These are phyloP conservation scores for Metarhizium guizhouense DNA, from an alignment of 2,329 filamentous ascomycete genomes.

Conservation along the genomic window DNA sequence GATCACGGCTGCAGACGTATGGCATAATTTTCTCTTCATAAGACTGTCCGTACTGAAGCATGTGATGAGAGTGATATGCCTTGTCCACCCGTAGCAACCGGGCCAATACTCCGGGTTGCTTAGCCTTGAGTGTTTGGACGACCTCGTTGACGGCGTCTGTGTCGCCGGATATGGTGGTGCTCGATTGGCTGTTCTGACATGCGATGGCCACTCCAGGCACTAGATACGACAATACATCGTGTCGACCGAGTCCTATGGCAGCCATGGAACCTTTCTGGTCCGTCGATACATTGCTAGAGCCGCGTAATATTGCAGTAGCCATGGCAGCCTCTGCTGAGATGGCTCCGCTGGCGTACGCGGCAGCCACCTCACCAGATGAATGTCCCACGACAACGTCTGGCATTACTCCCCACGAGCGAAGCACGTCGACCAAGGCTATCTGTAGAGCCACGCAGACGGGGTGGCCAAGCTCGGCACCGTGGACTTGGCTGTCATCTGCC, in stretches of 20 bases:
- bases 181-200: constrained; percentile 36
- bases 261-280: constrained; percentile 2
- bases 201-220: not conserved
- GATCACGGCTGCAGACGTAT: too few relatives aligned
- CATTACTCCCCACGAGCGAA: constrained; percentile 19
- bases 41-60: not conserved
- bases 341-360: constrained; percentile 25
- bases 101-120: constrained; percentile 12
- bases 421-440: constrained; percentile 32
- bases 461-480: constrained; percentile 34
- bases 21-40: too few relatives aligned
- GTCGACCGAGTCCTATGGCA: constrained; percentile 4
- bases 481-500: constrained; percentile 14
- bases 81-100: constrained; percentile 17
- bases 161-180: constrained; percentile 24
- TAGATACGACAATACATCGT: not conserved
- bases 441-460: constrained; percentile 46
- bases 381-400: constrained; percentile 27
- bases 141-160: constrained; percentile 14
- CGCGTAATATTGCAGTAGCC: too few relatives aligned
- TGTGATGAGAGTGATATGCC: constrained; percentile 23
- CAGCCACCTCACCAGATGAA: constrained; percentile 30
- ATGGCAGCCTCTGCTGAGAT: too few relatives aligned
- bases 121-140: constrained; percentile 14
- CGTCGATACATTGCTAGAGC: too few relatives aligned